Evolutionary conservation across 768 basidiomycete species (phyloP), one percentile per base, ranked within the genome.

Genomic region (Pulveroboletus frians): DNA sequence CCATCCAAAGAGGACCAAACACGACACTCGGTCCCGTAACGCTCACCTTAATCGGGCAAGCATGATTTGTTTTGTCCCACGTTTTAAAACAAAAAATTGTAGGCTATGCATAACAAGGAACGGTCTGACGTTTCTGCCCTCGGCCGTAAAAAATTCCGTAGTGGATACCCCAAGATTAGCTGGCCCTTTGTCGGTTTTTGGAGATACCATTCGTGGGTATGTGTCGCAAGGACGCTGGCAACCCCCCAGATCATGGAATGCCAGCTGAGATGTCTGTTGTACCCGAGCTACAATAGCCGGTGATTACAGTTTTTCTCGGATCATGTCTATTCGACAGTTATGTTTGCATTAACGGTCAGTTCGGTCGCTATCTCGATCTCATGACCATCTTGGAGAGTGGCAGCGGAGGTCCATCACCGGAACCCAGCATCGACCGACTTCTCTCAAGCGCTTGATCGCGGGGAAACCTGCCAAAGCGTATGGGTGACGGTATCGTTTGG

Each of bases 301-400:
- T 18, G 29, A 17, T 23, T 20, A 20, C 18, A 30, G n/a, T 37
- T 30, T 20, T 9, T 26, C 31, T 39, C 20, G 15, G 38, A 35
- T 49, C 26, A 32, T 32, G 14, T 14, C 29, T 3, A 32, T 18
- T 13, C 3, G 23, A 26, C 37, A 21, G n/a, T 20, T 26, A 49
- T 17, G 49, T 51, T 51, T 23, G 44, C 5, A 14, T 9, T 23
- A 8, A 39, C 37, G 27, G 32, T 26, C 23, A 39, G 21, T 32
- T 53, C 29, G 52, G 51, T 21, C 20, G 21, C 35, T 37, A 20
- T 29, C 15, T 17, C n/a, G 29, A 37, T 41, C 49, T 40, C 38
- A 18, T 23, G 14, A 15, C 20, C 2, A 9, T n/a, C 39, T 39
- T 39, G 39, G 23, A 14, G 2, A 8, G 39, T 26, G n/a, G 23